Evolutionary conservation across 2,329 filamentous ascomycete genomes (phyloP), one percentile per base, ranked within the genome.

Genomic region (Bisporella sp.): DNA sequence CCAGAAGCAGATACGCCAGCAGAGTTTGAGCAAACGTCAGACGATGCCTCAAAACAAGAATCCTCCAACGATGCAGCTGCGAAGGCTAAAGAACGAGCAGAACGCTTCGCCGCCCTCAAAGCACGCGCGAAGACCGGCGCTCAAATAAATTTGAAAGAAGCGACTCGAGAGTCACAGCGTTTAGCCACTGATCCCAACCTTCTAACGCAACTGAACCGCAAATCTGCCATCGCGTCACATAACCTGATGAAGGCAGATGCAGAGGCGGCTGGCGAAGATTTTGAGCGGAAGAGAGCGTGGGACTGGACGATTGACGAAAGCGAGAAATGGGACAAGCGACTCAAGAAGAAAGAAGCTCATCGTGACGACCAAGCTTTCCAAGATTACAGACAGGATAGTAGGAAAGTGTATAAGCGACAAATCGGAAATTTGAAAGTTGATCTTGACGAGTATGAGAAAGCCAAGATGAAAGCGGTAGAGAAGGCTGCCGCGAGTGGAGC

Each of bases 251-350:
- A 96, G 73, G 89, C 90, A 4, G 90, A 96, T 62, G 84, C 90
- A 1, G 88, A 91, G 67, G 89, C 88, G 13, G 75, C 78, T 0
- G 90, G 90, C 33, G 89, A 88, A 49, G 93, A 97, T 68, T 99
- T 97, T 64, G 93, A 99, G 75, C 87, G 93, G 59, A 96, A 97
- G 71, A 84, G 93, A 40, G 93, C 93, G 1, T 99, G 93, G 93
- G 93, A 97, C 72, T 99, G 93, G 88, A 99, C 93, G 1, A 75
- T 92, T 5, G 93, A 99, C 57, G 93, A 99, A 71, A 87, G 83
- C 60, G 93, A 96, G 71, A 82, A 79, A 59, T 99, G 93, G 93
- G 93, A 99, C 69, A 85, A 85, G 71, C 84, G 91, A 32, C 73
- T 95, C 67, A 87, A 85, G 63, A 95, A 95, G 77, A 95, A 90